Conservation (phyloP, 352 stramenopile genomes). For the Plasmopara halstedii region DNA sequence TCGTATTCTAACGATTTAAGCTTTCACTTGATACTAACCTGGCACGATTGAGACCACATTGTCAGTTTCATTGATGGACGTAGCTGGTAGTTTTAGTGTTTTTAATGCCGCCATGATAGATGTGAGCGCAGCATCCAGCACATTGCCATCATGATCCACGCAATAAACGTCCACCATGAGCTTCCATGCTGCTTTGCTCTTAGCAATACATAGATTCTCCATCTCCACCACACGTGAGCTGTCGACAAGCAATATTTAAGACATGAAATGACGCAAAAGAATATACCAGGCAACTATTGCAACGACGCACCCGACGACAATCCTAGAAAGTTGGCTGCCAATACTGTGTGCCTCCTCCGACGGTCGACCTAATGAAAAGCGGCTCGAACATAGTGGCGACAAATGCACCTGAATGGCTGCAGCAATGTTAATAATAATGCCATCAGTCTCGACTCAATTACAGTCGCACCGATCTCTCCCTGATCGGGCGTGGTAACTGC, state of each 20-base stretch:
- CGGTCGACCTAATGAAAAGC: constrained; percentile 57
- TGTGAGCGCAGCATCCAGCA: constrained; percentile 59
- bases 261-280: too few species aligned
- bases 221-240: constrained; percentile 77
- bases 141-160: constrained; percentile 77
- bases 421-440: constrained; percentile 4
- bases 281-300: not conserved
- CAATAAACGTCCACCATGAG: constrained; percentile 77
- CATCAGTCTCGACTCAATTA: too few species aligned
- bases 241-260: too few species aligned
- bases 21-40: constrained; percentile 19
- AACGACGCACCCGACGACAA: constrained; percentile 56
- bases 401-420: constrained; percentile 74
- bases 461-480: constrained; percentile 51
- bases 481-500: constrained; percentile 63
- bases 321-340: constrained; percentile 65
- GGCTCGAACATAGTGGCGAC: constrained; percentile 65
- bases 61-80: constrained; percentile 54
- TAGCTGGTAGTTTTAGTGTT: constrained; percentile 51
- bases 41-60: constrained; percentile 60
- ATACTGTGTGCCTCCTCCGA: constrained; percentile 75
- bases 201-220: constrained; percentile 63
- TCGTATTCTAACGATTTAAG: not conserved
- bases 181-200: constrained; percentile 72
- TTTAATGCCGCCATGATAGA: constrained; percentile 67